Percentiles rank a stretch among this genome's conserved stretches.
phyloP scores from a whole-genome alignment of 441 rosid species.

The Gossypium gossypioides region DNA sequence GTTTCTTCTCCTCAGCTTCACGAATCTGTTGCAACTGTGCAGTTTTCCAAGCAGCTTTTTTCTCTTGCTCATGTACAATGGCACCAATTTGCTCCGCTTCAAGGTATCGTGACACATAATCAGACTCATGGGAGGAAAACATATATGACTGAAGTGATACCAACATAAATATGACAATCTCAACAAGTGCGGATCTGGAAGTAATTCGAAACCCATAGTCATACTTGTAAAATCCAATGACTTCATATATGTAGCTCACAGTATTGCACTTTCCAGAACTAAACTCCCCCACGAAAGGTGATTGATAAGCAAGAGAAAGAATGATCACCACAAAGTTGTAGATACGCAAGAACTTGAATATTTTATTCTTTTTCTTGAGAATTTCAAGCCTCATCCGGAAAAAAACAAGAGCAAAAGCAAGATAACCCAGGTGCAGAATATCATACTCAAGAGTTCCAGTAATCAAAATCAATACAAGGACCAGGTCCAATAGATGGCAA shows the following conservation, averaged over 20 bases:
- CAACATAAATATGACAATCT: conserved; percentile 84
- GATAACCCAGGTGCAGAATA: conserved; percentile 96
- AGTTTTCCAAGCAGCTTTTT: conserved; percentile 98
- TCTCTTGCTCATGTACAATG: conserved; percentile 87
- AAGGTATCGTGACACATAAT: conserved; percentile 80
- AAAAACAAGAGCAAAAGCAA: conserved; percentile 93
- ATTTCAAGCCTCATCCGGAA: conserved; percentile 93
- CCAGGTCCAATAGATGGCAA: conserved; percentile 88
- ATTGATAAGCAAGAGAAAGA: conserved; percentile 92
- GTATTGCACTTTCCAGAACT: conserved; percentile 52
- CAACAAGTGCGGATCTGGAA: conserved; percentile 92
- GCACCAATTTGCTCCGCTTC: conserved; percentile 99
- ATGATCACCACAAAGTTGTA: conserved; percentile 81
- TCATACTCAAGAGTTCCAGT: conserved; percentile 97
- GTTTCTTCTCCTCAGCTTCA: conserved; percentile 76
- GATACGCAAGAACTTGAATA: conserved; percentile 90
- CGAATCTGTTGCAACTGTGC: conserved; percentile 83
- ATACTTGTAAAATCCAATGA: conserved; percentile 92
- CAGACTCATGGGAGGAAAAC: conserved; percentile 84
- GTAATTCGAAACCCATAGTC: conserved; percentile 95
- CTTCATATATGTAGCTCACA: conserved; percentile 58
- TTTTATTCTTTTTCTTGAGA: conserved; percentile 82
- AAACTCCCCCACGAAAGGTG: conserved; percentile 86
- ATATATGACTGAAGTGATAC: conserved; percentile 89
- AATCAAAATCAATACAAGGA: conserved; percentile 79